phyloP scores from a whole-genome alignment of 2,329 filamentous ascomycete genomes.

The Venturia nashicola region DNA sequence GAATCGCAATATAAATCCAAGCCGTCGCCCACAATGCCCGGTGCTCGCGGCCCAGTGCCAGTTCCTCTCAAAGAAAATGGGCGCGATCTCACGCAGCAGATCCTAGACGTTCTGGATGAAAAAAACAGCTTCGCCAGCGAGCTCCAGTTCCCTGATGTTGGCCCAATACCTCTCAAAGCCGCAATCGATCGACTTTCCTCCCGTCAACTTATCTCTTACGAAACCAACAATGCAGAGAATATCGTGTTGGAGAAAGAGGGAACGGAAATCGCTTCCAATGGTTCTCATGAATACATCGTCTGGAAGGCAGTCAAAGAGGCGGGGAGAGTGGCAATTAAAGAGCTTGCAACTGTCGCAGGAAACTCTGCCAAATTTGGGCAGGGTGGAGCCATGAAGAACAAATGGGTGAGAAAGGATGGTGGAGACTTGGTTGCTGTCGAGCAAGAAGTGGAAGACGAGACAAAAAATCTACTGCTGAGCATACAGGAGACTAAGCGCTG shows the following conservation, averaged over 20 bases:
- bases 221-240: conserved; percentile 70
- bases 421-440: conserved; percentile 43
- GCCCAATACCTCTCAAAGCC: conserved; percentile 55
- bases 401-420: conserved; percentile 52
- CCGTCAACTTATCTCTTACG: conserved; percentile 76
- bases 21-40: conserved; percentile 24
- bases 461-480: conserved; percentile 59
- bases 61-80: conserved; percentile 20
- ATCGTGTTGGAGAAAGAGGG: conserved; percentile 67
- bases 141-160: conserved; percentile 33
- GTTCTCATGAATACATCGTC: conserved; percentile 39
- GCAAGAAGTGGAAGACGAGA: conserved; percentile 69
- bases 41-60: conserved; percentile 35
- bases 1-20: background rate
- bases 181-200: conserved; percentile 77
- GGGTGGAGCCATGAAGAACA: conserved; percentile 78
- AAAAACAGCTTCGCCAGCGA: conserved; percentile 40
- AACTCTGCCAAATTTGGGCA: conserved; percentile 75
- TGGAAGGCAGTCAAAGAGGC: conserved; percentile 35
- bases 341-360: conserved; percentile 47
- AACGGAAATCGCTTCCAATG: conserved; percentile 52
- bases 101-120: conserved; percentile 55
- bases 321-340: conserved; percentile 34
- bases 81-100: conserved; percentile 57
- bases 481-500: conserved; percentile 58